Base-by-base conservation (phyloP, 345 rosid genomes). In the Chamaenerion angustifolium region DNA sequence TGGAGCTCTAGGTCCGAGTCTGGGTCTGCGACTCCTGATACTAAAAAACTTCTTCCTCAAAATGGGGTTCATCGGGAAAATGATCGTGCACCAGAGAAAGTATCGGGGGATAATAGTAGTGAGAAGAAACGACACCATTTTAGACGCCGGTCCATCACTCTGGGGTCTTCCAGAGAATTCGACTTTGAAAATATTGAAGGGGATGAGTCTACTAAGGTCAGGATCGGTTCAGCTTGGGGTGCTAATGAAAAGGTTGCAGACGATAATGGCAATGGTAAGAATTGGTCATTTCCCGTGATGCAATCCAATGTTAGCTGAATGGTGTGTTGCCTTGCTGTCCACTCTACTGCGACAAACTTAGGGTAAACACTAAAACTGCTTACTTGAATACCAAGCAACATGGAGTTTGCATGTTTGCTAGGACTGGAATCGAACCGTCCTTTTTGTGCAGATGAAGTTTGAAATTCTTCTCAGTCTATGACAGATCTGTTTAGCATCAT, bases 251-350 rank as follows among this genome's bases (percentile, higher is more conserved):
- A 68, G 74, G 81, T 70, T 55, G 42, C 48, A 11, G 88, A 63
- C 44, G 80, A 69, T 11, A 64, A 49, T 18, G 71, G 55, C 14
- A 46, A 65, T 21, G 49, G 66, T 31, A 67, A 64, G 46, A 80
- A 75, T 49, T 86, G 96, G 98, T 79, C 82, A 74, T 85, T 83
- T 73, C 96, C 89, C 15, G 61, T 82, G 68, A 62, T 78, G 58
- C 95, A 78, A 56, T 64, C 92, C 50, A 69, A 80, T 62, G 71
- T 80, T 13, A 66, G 83, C 68, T 85, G 75, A 77, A 65, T 8
- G 18, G 54, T 35, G 13, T 35, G 42, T 13, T 50, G 37, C 37
- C 37, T 31, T 31, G 37, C 37, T 5, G 37, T 31, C 37, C 37
- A 31, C 37, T 31, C 13, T 14, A 14, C 46, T 48, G 2, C 5